These are phyloP conservation scores for Serendipita sp. DNA, from an alignment of 768 basidiomycete species.

Conservation along the genomic window DNA sequence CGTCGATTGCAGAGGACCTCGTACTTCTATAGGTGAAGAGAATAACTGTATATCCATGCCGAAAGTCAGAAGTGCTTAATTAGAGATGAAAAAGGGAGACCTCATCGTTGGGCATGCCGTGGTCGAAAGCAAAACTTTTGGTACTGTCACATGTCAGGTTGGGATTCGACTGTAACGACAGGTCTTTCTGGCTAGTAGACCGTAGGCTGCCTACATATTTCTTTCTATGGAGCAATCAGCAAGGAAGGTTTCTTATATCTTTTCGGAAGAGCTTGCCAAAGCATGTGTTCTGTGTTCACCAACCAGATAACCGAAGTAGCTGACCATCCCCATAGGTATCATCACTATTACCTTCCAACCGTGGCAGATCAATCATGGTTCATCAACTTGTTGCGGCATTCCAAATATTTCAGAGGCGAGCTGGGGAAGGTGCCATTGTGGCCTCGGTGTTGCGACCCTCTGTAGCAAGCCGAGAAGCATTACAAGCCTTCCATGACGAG, in stretches of 20 bases:
- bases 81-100: background rate
- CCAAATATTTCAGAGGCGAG: conserved; percentile 16
- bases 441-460: conserved; percentile 7
- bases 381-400: conserved; percentile 44
- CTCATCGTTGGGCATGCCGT: background rate
- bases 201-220: too few relatives aligned
- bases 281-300: background rate
- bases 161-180: background rate
- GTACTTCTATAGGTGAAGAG: background rate
- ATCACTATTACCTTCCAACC: conserved; percentile 54
- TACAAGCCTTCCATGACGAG: conserved; percentile 22
- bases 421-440: background rate
- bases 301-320: background rate
- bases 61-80: background rate
- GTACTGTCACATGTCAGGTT: background rate
- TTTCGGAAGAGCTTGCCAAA: conserved; percentile 1
- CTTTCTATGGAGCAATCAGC: background rate
- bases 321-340: conserved; percentile 22
- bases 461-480: conserved; percentile 16
- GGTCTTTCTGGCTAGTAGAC: too few relatives aligned
- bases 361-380: conserved; percentile 45
- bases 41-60: background rate
- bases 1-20: conserved; percentile 8
- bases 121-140: background rate
- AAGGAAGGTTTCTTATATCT: background rate